These are phyloP conservation scores for Seminavis robusta DNA, from an alignment of 108 stramenopile species.

Conservation along the genomic window DNA sequence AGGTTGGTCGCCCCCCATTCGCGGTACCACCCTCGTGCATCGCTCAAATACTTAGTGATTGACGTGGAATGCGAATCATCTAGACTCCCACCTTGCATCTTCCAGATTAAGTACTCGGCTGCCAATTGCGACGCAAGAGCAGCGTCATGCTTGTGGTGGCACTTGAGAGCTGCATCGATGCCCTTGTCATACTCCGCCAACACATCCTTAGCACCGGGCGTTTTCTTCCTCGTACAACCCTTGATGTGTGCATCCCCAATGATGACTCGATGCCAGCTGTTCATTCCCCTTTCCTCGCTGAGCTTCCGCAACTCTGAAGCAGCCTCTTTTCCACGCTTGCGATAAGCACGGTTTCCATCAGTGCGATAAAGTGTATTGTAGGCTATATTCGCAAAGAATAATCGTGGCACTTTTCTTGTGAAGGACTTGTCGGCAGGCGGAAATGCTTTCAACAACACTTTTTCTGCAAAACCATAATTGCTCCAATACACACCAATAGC, in stretches of 20 bases:
- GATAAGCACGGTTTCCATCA: neutral
- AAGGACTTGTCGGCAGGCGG: constrained; percentile 7
- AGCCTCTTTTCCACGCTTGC: neutral
- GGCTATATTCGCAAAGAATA: constrained; percentile 2
- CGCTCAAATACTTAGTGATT: too few species aligned
- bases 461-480: neutral
- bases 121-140: neutral
- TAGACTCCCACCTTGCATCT: too few species aligned
- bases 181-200: too few species aligned
- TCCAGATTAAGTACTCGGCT: neutral
- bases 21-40: too few species aligned
- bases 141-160: neutral
- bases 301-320: neutral
- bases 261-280: constrained; percentile 13
- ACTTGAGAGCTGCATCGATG: neutral
- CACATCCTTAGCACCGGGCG: too few species aligned
- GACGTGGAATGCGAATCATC: too few species aligned
- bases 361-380: constrained; percentile 1
- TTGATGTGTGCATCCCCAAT: constrained; percentile 5
- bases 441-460: constrained; percentile 1
- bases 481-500: constrained; percentile 7
- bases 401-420: neutral
- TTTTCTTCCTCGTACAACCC: too few species aligned
- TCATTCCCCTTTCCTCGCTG: constrained; percentile 2
- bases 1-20: too few species aligned